Evolutionary conservation across 2,329 filamentous ascomycete genomes (phyloP).

Genomic region (Ascochyta viciae-villosae): DNA sequence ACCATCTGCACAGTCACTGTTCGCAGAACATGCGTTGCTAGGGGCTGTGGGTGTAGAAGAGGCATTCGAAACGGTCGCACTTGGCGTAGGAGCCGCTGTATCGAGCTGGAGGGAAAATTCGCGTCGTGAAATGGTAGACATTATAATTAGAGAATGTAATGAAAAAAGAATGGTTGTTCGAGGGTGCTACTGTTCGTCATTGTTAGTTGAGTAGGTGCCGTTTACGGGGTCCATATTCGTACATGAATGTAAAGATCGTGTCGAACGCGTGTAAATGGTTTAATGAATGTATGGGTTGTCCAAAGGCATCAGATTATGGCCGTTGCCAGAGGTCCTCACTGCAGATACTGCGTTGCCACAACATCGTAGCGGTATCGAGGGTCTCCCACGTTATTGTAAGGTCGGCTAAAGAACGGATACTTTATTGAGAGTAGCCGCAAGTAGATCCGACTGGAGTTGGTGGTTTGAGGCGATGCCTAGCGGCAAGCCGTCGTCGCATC

Average conservation of each 20-base stretch:
- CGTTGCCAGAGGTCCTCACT: slow-evolving; percentile 22
- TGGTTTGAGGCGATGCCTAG: slow-evolving; percentile 36
- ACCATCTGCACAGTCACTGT: slow-evolving; percentile 36
- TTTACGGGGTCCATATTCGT: background rate
- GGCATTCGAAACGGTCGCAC: slow-evolving; percentile 1
- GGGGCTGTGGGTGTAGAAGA: slow-evolving; percentile 14
- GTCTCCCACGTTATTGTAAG: slow-evolving; percentile 33
- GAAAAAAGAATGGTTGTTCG: slow-evolving; percentile 10
- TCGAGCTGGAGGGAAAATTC: slow-evolving; percentile 22
- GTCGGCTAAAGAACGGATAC: slow-evolving; percentile 28
- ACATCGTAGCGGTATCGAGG: slow-evolving; percentile 22
- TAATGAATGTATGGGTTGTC: slow-evolving; percentile 26
- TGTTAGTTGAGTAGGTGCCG: background rate
- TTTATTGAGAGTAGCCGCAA: slow-evolving; percentile 35
- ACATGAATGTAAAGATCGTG: slow-evolving; percentile 16
- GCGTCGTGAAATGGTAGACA: slow-evolving; percentile 31
- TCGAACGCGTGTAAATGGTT: slow-evolving; percentile 17
- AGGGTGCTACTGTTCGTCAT: background rate
- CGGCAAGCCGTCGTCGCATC: slow-evolving; percentile 31
- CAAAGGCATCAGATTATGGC: slow-evolving; percentile 18
- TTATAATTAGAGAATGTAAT: slow-evolving; percentile 32
- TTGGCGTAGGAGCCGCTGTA: slow-evolving; percentile 18
- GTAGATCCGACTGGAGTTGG: slow-evolving; percentile 30
- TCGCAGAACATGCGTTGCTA: slow-evolving; percentile 27
- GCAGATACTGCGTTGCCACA: slow-evolving; percentile 30